Evolutionary conservation across 2,329 filamentous ascomycete species (phyloP).

Genomic region (Fusarium lateritium): DNA sequence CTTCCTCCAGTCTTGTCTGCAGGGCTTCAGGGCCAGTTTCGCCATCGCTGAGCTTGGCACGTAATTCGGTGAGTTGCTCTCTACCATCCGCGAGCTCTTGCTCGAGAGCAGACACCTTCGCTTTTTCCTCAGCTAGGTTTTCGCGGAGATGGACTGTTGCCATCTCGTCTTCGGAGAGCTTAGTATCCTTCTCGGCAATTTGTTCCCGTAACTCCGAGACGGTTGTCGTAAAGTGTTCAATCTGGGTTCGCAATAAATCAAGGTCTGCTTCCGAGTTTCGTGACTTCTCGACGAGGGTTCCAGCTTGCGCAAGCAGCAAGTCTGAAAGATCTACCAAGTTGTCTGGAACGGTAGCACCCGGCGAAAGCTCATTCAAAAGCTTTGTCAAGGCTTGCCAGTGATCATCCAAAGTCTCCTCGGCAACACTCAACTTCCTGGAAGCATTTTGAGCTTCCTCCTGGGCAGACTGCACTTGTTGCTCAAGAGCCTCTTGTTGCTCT

Average conservation of each 20-base stretch:
- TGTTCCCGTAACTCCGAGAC: constrained; percentile 71
- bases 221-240: constrained; percentile 70
- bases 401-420: constrained; percentile 66
- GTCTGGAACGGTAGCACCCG: constrained; percentile 65
- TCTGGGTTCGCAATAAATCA: constrained; percentile 73
- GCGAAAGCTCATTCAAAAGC: constrained; percentile 71
- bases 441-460: constrained; percentile 69
- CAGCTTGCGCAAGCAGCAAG: constrained; percentile 69
- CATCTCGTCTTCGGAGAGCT: constrained; percentile 66
- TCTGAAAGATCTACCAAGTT: constrained; percentile 73
- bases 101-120: constrained; percentile 69
- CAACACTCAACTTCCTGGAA: constrained; percentile 64
- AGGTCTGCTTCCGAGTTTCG: constrained; percentile 72
- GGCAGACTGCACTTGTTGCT: constrained; percentile 68
- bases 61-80: constrained; percentile 76
- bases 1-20: constrained; percentile 80
- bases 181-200: constrained; percentile 67
- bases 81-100: constrained; percentile 74
- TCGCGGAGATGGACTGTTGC: constrained; percentile 68
- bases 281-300: constrained; percentile 72
- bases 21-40: constrained; percentile 87
- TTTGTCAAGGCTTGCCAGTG: constrained; percentile 70
- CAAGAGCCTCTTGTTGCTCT: constrained; percentile 71
- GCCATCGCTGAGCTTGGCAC: constrained; percentile 82
- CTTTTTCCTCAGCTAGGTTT: constrained; percentile 66